Percentiles rank a stretch among this genome's conserved stretches.
phyloP scores from a whole-genome alignment of 805 yeast species.

The Peterozyma toletana region DNA sequence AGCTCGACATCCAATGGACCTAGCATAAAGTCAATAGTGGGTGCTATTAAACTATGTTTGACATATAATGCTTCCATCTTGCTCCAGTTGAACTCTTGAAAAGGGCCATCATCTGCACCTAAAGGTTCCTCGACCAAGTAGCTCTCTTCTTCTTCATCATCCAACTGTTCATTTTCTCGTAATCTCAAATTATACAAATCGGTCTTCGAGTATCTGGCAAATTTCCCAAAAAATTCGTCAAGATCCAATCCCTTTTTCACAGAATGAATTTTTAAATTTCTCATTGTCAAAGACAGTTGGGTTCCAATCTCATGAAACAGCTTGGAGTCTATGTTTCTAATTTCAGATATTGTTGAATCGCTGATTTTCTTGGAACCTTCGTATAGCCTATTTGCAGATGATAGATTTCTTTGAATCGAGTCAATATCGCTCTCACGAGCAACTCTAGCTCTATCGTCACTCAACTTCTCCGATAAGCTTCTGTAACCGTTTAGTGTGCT shows the following conservation, averaged over 20 bases:
- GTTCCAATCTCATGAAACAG: slow-evolving; percentile 53
- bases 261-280: slow-evolving; percentile 52
- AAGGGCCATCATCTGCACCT: slow-evolving; percentile 16
- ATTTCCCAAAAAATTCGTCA: slow-evolving; percentile 34
- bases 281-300: slow-evolving; percentile 57
- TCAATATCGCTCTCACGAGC: slow-evolving; percentile 52
- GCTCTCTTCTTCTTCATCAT: slow-evolving; percentile 17
- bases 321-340: slow-evolving; percentile 59
- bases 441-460: slow-evolving; percentile 37
- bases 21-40: slow-evolving; percentile 51
- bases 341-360: slow-evolving; percentile 23
- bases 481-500: slow-evolving; percentile 5
- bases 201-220: slow-evolving; percentile 29
- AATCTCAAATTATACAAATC: slow-evolving; percentile 12
- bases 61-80: slow-evolving; percentile 46
- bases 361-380: slow-evolving; percentile 28
- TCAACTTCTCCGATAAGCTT: slow-evolving; percentile 2
- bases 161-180: slow-evolving; percentile 2
- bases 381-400: slow-evolving; percentile 40
- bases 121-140: not conserved
- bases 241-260: slow-evolving; percentile 42
- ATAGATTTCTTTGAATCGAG: slow-evolving; percentile 36
- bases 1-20: slow-evolving; percentile 67
- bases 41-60: slow-evolving; percentile 37
- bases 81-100: slow-evolving; percentile 51